phyloP scores from a whole-genome alignment of 2,329 filamentous ascomycete genomes.

The Aspergillus sp. region DNA sequence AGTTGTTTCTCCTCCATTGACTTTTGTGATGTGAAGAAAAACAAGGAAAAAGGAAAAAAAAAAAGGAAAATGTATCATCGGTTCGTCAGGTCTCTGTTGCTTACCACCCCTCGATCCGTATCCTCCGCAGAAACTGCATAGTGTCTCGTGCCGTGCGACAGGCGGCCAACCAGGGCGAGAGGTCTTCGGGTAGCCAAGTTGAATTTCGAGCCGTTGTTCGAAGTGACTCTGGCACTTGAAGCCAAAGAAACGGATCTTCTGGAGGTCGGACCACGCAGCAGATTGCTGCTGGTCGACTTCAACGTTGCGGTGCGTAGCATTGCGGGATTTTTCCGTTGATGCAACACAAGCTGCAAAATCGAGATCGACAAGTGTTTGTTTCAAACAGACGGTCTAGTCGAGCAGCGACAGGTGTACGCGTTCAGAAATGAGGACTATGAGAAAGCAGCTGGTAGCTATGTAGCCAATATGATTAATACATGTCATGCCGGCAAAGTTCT shows the following conservation, averaged over 20 bases:
- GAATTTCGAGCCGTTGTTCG: conserved; percentile 23
- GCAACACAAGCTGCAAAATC: conserved; percentile 3
- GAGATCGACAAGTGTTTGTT: too few relatives aligned
- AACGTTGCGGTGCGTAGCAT: conserved; percentile 32
- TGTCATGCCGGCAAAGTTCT: too few relatives aligned
- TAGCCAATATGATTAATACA: too few relatives aligned
- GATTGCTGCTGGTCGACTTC: conserved; percentile 30
- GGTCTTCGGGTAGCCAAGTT: conserved; percentile 32
- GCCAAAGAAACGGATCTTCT: conserved; percentile 26
- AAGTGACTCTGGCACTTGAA: conserved; percentile 20
- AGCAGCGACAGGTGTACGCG: conserved; percentile 7
- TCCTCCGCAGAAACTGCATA: conserved; percentile 54
- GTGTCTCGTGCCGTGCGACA: conserved; percentile 35
- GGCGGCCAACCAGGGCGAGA: conserved; percentile 32
- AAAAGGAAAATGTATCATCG: neutral
- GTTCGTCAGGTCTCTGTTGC: conserved; percentile 17
- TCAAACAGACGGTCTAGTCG: conserved; percentile 1
- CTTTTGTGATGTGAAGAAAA: neutral
- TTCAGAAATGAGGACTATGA: neutral
- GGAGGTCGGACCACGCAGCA: conserved; percentile 28
- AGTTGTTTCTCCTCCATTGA: conserved; percentile 10
- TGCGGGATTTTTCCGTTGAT: conserved; percentile 19
- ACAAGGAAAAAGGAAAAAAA: neutral
- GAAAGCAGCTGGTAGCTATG: too few relatives aligned
- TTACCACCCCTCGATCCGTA: conserved; percentile 52